Evolutionary conservation across 192 early-diverging fungal genomes (phyloP).

Genomic region (Coemansia sp.): DNA sequence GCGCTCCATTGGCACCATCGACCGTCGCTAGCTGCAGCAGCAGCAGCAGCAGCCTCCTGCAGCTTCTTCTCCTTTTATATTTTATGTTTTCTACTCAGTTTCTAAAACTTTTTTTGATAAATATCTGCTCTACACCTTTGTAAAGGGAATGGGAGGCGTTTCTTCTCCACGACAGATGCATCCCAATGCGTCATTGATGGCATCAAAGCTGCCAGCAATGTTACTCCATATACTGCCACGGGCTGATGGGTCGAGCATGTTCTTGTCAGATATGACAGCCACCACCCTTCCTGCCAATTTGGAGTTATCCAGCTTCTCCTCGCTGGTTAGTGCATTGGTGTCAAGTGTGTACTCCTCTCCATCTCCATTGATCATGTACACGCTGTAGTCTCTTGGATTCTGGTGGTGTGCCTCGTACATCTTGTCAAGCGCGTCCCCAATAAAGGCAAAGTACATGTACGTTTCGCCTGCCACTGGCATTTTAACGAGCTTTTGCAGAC

Average conservation of each 20-base stretch:
- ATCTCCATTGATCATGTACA: background rate
- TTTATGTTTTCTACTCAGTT: constrained; percentile 3
- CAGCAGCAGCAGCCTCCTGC: background rate
- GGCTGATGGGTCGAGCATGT: too few species aligned
- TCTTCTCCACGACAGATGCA: too few species aligned
- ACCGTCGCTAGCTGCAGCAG: constrained; percentile 78
- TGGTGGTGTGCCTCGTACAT: background rate
- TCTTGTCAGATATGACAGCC: too few species aligned
- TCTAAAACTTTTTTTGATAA: too few species aligned
- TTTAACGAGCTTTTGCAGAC: background rate
- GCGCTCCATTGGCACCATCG: constrained; percentile 76
- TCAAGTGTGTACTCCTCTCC: background rate
- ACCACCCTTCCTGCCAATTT: background rate
- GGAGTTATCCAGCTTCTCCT: background rate
- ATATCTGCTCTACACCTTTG: too few species aligned
- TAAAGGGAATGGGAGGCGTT: too few species aligned
- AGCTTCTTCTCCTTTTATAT: constrained; percentile 11
- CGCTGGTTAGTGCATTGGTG: background rate
- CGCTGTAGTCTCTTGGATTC: background rate
- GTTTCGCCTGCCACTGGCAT: background rate
- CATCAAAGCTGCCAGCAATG: background rate
- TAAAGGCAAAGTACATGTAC: background rate
- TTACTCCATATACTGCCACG: too few species aligned
- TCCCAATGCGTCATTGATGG: background rate
- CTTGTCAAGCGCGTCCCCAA: background rate